These are phyloP conservation scores for Clavispora vitiphila DNA, from an alignment of 805 yeast genomes.

Conservation along the genomic window DNA sequence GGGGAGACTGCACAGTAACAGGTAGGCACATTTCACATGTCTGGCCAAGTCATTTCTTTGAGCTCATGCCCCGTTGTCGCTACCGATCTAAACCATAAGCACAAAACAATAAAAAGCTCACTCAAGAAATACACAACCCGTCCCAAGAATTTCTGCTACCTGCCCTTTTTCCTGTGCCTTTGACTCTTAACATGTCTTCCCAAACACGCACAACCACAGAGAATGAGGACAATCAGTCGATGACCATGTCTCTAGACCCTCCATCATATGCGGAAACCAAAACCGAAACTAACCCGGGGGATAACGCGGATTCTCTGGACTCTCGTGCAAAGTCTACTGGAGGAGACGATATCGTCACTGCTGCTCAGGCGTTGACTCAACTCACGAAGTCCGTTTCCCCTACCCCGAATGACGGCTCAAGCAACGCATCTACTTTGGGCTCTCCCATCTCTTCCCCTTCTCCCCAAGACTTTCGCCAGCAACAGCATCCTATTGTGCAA, in stretches of 20 bases:
- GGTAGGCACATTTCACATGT: not conserved
- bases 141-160: not conserved
- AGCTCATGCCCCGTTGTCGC: not conserved
- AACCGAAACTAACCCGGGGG: not conserved
- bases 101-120: not conserved
- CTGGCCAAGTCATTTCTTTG: not conserved
- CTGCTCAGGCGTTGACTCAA: constrained; percentile 40
- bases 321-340: not conserved
- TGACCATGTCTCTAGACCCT: not conserved
- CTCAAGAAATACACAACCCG: not conserved
- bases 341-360: constrained; percentile 27
- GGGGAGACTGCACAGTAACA: not conserved
- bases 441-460: constrained; percentile 12
- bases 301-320: not conserved
- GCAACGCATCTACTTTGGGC: constrained; percentile 6
- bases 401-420: constrained; percentile 9
- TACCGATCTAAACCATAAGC: not conserved
- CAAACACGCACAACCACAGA: not conserved
- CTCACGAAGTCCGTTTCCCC: constrained; percentile 24
- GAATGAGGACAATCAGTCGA: not conserved
- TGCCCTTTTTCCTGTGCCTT: not conserved
- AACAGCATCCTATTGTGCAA: constrained; percentile 36
- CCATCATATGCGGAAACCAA: not conserved
- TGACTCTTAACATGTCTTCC: not conserved
- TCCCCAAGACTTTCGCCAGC: constrained; percentile 10